A percentile compares a stretch with the other conserved stretches of the same genome.
phyloP scores from a whole-genome alignment of 805 yeast genomes.

The Metschnikowia shivogae region DNA sequence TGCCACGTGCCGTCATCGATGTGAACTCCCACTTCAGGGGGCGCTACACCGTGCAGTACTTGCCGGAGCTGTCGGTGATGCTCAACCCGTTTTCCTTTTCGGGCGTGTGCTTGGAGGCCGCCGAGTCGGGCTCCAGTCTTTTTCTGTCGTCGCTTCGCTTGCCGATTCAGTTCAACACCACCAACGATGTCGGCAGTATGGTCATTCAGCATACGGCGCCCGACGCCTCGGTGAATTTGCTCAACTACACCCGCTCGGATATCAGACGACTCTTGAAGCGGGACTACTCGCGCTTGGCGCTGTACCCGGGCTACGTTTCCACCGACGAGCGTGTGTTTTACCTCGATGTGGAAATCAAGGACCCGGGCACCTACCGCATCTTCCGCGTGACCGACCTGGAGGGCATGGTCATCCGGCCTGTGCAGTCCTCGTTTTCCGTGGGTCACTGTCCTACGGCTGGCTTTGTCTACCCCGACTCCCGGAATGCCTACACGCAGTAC shows the following conservation, averaged over 20 bases:
- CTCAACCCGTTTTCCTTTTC: constrained; percentile 68
- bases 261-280: constrained; percentile 37
- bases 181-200: constrained; percentile 63
- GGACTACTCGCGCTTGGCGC: constrained; percentile 31
- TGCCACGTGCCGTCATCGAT: constrained; percentile 35
- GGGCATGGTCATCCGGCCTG: constrained; percentile 55
- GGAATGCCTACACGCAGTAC: constrained; percentile 28
- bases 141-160: constrained; percentile 33
- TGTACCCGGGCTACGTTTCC: constrained; percentile 20
- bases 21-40: constrained; percentile 74
- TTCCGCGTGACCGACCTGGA: constrained; percentile 62
- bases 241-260: constrained; percentile 57
- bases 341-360: constrained; percentile 57
- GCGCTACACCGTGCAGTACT: constrained; percentile 73
- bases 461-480: constrained; percentile 37
- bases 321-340: constrained; percentile 47
- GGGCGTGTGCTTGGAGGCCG: constrained; percentile 54
- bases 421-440: constrained; percentile 58
- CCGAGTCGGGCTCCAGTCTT: constrained; percentile 18
- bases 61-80: constrained; percentile 87
- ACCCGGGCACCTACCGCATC: constrained; percentile 77
- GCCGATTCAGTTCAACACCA: constrained; percentile 79
- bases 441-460: constrained; percentile 76
- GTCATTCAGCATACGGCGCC: constrained; percentile 62
- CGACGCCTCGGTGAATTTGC: constrained; percentile 41